Conservation (phyloP, 2,329 filamentous ascomycete genomes). For the Penicillium sp. region DNA sequence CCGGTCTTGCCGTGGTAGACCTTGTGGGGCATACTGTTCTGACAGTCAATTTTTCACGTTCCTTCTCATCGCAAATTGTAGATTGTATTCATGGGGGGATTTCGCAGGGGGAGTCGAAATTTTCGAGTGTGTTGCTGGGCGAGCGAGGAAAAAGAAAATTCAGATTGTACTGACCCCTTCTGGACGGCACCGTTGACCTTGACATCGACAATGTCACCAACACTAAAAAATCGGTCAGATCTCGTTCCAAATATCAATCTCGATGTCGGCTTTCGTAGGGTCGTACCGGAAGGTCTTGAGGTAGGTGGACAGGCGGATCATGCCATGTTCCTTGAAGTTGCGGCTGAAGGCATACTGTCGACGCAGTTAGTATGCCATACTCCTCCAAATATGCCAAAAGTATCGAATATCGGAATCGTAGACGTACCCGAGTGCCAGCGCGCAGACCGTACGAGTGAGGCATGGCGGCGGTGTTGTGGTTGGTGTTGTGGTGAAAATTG, state of each 20-base stretch:
- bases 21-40: constrained; percentile 89
- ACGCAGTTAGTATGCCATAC: constrained; percentile 33
- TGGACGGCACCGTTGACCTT: constrained; percentile 98
- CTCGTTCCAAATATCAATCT: constrained; percentile 19
- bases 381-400: constrained; percentile 16
- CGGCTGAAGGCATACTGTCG: constrained; percentile 84
- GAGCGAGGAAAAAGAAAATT: constrained; percentile 4
- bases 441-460: constrained; percentile 85
- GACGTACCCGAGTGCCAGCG: constrained; percentile 77
- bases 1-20: constrained; percentile 99
- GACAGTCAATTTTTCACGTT: constrained; percentile 16
- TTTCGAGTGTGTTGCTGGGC: neutral
- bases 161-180: constrained; percentile 73
- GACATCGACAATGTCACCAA: constrained; percentile 98
- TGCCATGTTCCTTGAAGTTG: constrained; percentile 91
- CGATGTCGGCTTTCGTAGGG: constrained; percentile 14
- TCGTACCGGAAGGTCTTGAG: constrained; percentile 84
- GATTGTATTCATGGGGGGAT: neutral
- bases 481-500: constrained; percentile 38
- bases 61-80: constrained; percentile 3
- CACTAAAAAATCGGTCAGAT: constrained; percentile 59
- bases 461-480: constrained; percentile 64
- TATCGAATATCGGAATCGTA: constrained; percentile 3
- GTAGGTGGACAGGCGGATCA: constrained; percentile 92
- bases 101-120: neutral